A percentile compares a stretch with the other conserved stretches of the same genome.
Evolutionary conservation across 495 filamentous ascomycete species (phyloP).

Genomic region (Penicillium egyptiacum): DNA sequence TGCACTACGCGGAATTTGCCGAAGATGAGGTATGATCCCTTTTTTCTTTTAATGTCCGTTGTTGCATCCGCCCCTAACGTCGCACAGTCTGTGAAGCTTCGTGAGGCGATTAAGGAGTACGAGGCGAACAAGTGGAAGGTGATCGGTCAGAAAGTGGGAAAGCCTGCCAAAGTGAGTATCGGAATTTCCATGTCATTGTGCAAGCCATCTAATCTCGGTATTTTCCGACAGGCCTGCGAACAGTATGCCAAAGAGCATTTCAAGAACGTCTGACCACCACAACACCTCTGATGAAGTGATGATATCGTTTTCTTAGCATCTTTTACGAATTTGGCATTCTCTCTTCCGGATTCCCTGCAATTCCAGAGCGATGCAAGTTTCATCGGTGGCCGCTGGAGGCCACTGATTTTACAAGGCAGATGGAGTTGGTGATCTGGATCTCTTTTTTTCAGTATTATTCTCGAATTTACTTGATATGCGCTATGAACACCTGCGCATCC

Average conservation of each 20-base stretch:
- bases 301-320: slow-evolving; percentile 33
- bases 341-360: slow-evolving; percentile 31
- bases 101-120: slow-evolving; percentile 97
- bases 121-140: slow-evolving; percentile 98
- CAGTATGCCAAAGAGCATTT: slow-evolving; percentile 98
- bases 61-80: slow-evolving; percentile 32
- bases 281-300: slow-evolving; percentile 41
- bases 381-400: slow-evolving; percentile 20
- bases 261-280: slow-evolving; percentile 49
- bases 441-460: slow-evolving; percentile 14
- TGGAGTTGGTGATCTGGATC: slow-evolving; percentile 37
- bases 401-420: slow-evolving; percentile 28
- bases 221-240: slow-evolving; percentile 74
- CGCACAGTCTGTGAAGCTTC: slow-evolving; percentile 72
- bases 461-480: slow-evolving; percentile 14
- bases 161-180: slow-evolving; percentile 83
- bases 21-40: slow-evolving; percentile 82
- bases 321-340: slow-evolving; percentile 39
- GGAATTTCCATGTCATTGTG: slow-evolving; percentile 14
- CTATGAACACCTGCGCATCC: slow-evolving; percentile 16
- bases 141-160: slow-evolving; percentile 93
- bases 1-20: slow-evolving; percentile 99
- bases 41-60: slow-evolving; percentile 3
- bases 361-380: slow-evolving; percentile 36
- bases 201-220: slow-evolving; percentile 5